A percentile compares a stretch with the other conserved stretches of the same genome.
These are phyloP conservation scores for Linum tenue DNA, from an alignment of 345 rosid genomes.

Conservation along the genomic window DNA sequence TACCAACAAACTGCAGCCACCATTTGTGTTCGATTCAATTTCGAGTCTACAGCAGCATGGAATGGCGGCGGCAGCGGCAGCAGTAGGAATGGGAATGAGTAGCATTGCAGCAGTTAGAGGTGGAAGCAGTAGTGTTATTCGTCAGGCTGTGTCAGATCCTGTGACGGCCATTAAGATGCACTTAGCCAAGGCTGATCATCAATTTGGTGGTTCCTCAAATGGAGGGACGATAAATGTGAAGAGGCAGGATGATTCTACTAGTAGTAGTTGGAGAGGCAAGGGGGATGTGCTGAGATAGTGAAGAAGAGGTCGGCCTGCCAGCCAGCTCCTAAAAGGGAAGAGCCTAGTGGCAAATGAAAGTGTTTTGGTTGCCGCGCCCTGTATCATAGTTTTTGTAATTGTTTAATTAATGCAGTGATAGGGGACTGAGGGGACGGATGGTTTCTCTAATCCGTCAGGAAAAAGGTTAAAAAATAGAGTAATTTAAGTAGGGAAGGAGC, in stretches of 20 bases:
- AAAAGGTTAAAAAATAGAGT: neutral
- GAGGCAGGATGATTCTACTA: slow-evolving; percentile 39
- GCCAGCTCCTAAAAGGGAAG: neutral
- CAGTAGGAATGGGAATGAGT: slow-evolving; percentile 28
- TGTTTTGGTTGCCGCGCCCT: slow-evolving; percentile 10
- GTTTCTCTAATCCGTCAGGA: slow-evolving; percentile 18
- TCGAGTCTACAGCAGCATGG: slow-evolving; percentile 40
- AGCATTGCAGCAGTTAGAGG: slow-evolving; percentile 33
- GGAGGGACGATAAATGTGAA: slow-evolving; percentile 24
- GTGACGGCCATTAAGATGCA: slow-evolving; percentile 58
- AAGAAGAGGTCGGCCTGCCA: slow-evolving; percentile 9
- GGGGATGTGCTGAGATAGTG: slow-evolving; percentile 52
- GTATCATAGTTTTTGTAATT: slow-evolving; percentile 49
- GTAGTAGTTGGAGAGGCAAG: slow-evolving; percentile 35
- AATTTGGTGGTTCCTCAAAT: slow-evolving; percentile 10
- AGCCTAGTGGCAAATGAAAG: neutral
- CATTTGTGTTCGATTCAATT: slow-evolving; percentile 35
- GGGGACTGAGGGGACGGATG: slow-evolving; percentile 22
- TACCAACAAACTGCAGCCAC: slow-evolving; percentile 25
- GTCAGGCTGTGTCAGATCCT: slow-evolving; percentile 46
- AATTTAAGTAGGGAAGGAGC: slow-evolving; percentile 17
- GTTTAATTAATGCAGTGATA: slow-evolving; percentile 24
- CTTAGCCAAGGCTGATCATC: slow-evolving; percentile 38
- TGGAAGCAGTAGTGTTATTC: slow-evolving; percentile 29
- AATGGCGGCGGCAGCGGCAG: slow-evolving; percentile 19